Percentiles rank a stretch among this genome's conserved stretches.
phyloP scores from a whole-genome alignment of 495 filamentous ascomycete genomes.

The Tuber indicum region DNA sequence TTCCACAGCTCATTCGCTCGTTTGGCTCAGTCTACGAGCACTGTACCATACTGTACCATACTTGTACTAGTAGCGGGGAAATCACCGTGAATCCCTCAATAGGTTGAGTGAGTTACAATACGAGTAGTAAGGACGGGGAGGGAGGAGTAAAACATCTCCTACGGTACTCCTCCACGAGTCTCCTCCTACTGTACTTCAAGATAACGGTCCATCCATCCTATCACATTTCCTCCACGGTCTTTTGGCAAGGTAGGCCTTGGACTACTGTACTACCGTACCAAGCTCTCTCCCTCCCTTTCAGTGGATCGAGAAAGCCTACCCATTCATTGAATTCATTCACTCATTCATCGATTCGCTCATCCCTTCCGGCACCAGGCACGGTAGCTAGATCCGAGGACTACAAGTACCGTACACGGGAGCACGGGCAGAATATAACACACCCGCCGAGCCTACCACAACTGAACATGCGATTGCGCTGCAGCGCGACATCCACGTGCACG shows the following conservation, averaged over 20 bases:
- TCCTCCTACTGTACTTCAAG: not conserved
- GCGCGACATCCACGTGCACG: not conserved
- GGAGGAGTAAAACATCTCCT: not conserved
- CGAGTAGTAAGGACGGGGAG: not conserved
- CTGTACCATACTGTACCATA: no score
- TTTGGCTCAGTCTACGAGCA: not conserved
- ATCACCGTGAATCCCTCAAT: not conserved
- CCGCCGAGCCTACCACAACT: not conserved
- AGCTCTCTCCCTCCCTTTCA: not conserved
- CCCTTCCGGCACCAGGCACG: not conserved
- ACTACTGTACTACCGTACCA: no score
- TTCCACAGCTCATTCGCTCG: not conserved
- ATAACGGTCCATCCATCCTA: not conserved
- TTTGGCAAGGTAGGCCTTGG: not conserved
- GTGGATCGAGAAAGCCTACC: not conserved
- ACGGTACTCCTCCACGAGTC: not conserved
- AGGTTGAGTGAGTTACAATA: not conserved
- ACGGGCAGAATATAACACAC: not conserved
- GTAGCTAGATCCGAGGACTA: not conserved
- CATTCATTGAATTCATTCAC: not conserved
- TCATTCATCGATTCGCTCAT: not conserved
- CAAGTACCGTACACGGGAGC: not conserved
- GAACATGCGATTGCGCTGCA: not conserved
- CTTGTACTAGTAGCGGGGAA: not conserved
- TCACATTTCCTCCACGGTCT: not conserved